Evolutionary conservation across 129 eudicot genomes (phyloP).

Genomic region (Silybum marianum): DNA sequence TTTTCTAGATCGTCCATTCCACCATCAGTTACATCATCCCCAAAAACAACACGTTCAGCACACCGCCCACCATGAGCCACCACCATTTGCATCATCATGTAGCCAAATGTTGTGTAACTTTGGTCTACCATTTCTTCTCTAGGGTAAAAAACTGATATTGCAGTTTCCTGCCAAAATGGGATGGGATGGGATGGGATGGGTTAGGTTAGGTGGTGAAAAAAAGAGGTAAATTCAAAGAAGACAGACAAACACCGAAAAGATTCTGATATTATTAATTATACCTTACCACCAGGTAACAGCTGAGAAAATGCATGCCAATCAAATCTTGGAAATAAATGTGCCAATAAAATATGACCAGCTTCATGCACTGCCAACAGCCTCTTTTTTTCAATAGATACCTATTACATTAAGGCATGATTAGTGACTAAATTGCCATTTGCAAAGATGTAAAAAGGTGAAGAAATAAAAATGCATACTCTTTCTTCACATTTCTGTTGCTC

Average conservation of each 20-base stretch:
- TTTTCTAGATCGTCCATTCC: conserved; percentile 83
- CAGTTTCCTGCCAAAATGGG: conserved; percentile 76
- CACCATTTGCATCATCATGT: conserved; percentile 99
- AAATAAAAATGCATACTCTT: conserved; percentile 51
- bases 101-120: conserved; percentile 87
- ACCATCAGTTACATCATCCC: conserved; percentile 91
- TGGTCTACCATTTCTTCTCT: conserved; percentile 88
- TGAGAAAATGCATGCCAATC: conserved; percentile 99
- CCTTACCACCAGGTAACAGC: conserved; percentile 98
- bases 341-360: conserved; percentile 93
- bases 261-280: conserved; percentile 15
- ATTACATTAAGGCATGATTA: conserved; percentile 12
- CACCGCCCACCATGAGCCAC: conserved; percentile 99
- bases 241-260: not conserved
- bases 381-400: conserved; percentile 85
- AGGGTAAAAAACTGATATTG: conserved; percentile 88
- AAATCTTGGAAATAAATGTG: conserved; percentile 89
- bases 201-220: not conserved
- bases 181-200: not conserved
- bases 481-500: conserved; percentile 89
- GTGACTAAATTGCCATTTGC: conserved; percentile 22
- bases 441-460: conserved; percentile 3
- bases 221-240: conserved; percentile 6
- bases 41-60: conserved; percentile 87
- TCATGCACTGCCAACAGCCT: conserved; percentile 93